phyloP scores from a whole-genome alignment of 257 asterid genomes.

The Solanum chilense region DNA sequence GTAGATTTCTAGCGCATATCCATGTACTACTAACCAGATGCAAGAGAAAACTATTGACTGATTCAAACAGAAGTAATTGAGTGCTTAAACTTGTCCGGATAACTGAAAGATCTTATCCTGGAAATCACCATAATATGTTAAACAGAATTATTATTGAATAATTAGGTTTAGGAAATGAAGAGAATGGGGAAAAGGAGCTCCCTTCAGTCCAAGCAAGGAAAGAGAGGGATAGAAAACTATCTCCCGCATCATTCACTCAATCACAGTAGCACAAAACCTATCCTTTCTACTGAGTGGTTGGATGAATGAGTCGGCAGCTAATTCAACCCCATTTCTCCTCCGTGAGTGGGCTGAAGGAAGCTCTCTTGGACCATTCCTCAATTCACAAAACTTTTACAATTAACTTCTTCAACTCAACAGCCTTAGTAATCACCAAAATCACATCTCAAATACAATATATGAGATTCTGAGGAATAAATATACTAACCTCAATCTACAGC shows the following conservation, averaged over 20 bases:
- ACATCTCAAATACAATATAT: background rate
- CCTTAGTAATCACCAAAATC: background rate
- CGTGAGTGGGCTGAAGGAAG: constrained; percentile 97
- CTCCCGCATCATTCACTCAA: constrained; percentile 99
- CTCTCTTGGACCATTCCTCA: constrained; percentile 53
- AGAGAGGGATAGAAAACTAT: constrained; percentile 66
- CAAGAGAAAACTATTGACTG: background rate
- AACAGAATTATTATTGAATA: background rate
- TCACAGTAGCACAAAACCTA: constrained; percentile 49
- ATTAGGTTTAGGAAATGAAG: constrained; percentile 1
- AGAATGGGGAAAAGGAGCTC: constrained; percentile 76
- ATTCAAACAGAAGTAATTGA: background rate
- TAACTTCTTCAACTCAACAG: background rate
- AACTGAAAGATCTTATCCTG: background rate
- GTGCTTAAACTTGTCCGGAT: background rate
- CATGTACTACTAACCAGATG: background rate
- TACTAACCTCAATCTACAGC: background rate
- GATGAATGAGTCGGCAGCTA: constrained; percentile 97
- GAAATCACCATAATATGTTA: background rate
- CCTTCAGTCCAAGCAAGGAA: constrained; percentile 95
- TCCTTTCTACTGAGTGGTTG: constrained; percentile 55
- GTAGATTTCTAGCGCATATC: background rate
- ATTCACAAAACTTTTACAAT: background rate
- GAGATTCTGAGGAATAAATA: background rate
- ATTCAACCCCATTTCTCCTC: constrained; percentile 56